Conservation (phyloP, 1,284 basidiomycete species). For the Hymenochaete sp. region DNA sequence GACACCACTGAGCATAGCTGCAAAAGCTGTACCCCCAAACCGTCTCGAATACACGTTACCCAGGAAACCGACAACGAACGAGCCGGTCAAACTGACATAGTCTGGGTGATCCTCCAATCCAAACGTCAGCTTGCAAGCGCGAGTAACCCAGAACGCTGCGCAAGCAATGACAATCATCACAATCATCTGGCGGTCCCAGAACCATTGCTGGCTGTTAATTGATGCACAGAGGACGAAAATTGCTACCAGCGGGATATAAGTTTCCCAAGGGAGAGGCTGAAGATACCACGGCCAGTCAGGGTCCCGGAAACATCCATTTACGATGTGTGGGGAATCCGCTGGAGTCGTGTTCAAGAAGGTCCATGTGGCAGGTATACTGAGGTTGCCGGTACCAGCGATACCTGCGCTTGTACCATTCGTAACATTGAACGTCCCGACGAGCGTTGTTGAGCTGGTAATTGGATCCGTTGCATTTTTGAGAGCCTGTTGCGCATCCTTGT, state of each 20-base stretch:
- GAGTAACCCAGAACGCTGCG: constrained; percentile 15
- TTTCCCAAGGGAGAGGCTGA: constrained; percentile 30
- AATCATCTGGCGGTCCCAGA: constrained; percentile 30
- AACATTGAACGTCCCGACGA: constrained; percentile 61
- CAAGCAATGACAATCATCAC: constrained; percentile 34
- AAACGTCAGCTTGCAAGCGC: constrained; percentile 28
- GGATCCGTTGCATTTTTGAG: constrained; percentile 44
- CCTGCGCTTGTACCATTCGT: constrained; percentile 44
- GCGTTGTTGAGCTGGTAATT: constrained; percentile 38
- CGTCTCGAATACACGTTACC: constrained; percentile 77
- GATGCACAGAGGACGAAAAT: constrained; percentile 32
- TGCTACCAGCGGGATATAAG: constrained; percentile 34
- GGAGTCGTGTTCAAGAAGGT: constrained; percentile 54
- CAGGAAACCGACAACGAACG: constrained; percentile 71
- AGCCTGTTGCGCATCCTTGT: constrained; percentile 46
- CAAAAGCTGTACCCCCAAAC: constrained; percentile 75
- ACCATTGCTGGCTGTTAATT: constrained; percentile 34
- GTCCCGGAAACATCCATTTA: constrained; percentile 33
- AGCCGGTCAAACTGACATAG: constrained; percentile 67
- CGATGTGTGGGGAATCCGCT: constrained; percentile 33
- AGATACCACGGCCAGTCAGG: constrained; percentile 34
- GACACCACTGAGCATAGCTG: constrained; percentile 83
- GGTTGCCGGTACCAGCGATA: constrained; percentile 18
- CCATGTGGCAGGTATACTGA: constrained; percentile 63
- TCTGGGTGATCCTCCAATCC: constrained; percentile 34